Conservation (phyloP, 495 filamentous ascomycete species). For the Penicillium longicatenatum region DNA sequence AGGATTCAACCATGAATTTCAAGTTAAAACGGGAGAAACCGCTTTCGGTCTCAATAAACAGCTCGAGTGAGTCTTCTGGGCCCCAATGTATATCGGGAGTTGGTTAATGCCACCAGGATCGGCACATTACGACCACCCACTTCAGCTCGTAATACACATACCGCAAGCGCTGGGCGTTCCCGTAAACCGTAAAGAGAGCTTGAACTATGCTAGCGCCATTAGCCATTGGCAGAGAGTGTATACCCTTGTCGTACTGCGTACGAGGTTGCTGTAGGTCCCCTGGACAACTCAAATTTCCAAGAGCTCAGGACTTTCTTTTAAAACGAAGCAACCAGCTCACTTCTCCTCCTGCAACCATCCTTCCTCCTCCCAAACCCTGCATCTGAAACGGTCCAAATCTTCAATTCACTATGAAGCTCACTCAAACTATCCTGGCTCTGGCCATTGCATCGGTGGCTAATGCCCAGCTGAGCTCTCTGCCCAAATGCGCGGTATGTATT, state of each 20-base stretch:
- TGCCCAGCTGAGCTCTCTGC: constrained; percentile 49
- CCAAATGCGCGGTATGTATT: constrained; percentile 48
- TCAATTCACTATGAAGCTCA: constrained; percentile 39
- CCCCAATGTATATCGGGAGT: too few relatives aligned
- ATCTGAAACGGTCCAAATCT: constrained; percentile 2
- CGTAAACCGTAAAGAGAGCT: not conserved
- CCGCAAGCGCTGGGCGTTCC: not conserved
- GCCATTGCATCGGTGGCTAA: constrained; percentile 35
- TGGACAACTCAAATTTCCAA: not conserved
- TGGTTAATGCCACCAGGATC: not conserved
- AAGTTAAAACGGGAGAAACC: too few relatives aligned
- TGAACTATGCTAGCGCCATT: not conserved
- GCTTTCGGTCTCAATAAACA: too few relatives aligned
- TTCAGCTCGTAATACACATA: not conserved
- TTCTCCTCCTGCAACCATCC: constrained; percentile 1
- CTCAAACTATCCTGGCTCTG: constrained; percentile 31
- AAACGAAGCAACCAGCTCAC: not conserved
- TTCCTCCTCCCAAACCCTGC: not conserved
- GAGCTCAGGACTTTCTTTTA: not conserved
- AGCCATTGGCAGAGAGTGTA: not conserved
- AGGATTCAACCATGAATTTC: too few relatives aligned
- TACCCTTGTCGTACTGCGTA: not conserved
- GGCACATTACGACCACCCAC: not conserved
- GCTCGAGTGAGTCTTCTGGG: too few relatives aligned
- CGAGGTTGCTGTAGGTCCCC: not conserved